phyloP scores from a whole-genome alignment of 2,329 filamentous ascomycete species.

The Cytospora piceicola region DNA sequence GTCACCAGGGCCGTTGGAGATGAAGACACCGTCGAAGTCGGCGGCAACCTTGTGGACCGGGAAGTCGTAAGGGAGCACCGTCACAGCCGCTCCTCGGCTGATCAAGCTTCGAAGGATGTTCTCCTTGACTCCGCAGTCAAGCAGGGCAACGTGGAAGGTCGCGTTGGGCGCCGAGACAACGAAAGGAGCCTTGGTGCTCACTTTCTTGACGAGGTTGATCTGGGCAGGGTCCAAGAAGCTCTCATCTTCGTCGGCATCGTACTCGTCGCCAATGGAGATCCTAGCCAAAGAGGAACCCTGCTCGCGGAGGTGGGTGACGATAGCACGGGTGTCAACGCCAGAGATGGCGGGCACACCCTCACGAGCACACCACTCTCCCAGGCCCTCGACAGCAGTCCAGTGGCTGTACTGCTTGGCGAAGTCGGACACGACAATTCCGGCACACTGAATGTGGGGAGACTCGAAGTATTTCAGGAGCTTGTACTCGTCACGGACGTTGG shows the following conservation, averaged over 20 bases:
- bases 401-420: constrained; percentile 94
- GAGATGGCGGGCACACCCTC: constrained; percentile 96
- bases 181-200: constrained; percentile 98
- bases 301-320: constrained; percentile 94
- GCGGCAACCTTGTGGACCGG: constrained; percentile 97
- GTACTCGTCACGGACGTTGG: constrained; percentile 79
- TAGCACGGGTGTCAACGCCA: constrained; percentile 93
- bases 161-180: constrained; percentile 85
- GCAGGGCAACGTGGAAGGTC: constrained; percentile 86
- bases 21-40: constrained; percentile 98
- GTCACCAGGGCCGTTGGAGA: constrained; percentile 97
- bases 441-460: constrained; percentile 95
- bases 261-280: constrained; percentile 95
- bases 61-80: constrained; percentile 94
- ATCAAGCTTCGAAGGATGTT: constrained; percentile 97
- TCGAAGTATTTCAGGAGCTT: constrained; percentile 98
- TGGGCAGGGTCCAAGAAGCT: constrained; percentile 92
- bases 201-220: constrained; percentile 94
- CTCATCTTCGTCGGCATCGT: constrained; percentile 97
- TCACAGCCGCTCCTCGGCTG: constrained; percentile 86
- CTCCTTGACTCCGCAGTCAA: constrained; percentile 99
- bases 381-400: constrained; percentile 95
- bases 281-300: constrained; percentile 93
- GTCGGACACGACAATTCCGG: constrained; percentile 93
- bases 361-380: constrained; percentile 91